phyloP scores from a whole-genome alignment of 306 rosid genomes.

The Trifolium fragiferum region DNA sequence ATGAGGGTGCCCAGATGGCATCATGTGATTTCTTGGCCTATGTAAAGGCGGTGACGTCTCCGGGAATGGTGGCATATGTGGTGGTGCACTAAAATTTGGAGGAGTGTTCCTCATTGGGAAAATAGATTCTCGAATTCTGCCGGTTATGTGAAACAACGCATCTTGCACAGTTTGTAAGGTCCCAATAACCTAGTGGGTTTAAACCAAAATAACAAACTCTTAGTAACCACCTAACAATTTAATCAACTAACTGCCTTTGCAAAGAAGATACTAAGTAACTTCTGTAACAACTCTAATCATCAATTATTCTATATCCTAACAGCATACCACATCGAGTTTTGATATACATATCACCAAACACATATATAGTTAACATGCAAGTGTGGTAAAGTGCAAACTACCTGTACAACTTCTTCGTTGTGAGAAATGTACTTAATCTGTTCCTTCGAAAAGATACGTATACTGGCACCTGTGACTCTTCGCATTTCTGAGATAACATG shows the following conservation, averaged over 20 bases:
- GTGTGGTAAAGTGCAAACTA: slow-evolving; percentile 38
- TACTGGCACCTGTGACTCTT: slow-evolving; percentile 80
- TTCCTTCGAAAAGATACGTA: slow-evolving; percentile 79
- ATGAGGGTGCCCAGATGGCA: slow-evolving; percentile 68
- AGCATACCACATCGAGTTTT: slow-evolving; percentile 3
- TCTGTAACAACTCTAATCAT: neutral
- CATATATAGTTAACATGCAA: slow-evolving; percentile 2
- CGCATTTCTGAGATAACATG: slow-evolving; percentile 79
- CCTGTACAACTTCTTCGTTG: slow-evolving; percentile 88
- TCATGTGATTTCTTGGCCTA: slow-evolving; percentile 69
- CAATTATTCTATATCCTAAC: neutral
- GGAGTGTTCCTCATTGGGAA: slow-evolving; percentile 63
- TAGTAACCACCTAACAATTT: neutral
- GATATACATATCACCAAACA: slow-evolving; percentile 14
- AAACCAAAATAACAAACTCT: slow-evolving; percentile 11
- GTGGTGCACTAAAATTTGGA: slow-evolving; percentile 67
- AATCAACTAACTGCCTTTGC: neutral
- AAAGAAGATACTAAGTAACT: neutral
- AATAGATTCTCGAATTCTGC: slow-evolving; percentile 80
- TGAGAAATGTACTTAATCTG: slow-evolving; percentile 64
- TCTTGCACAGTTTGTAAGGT: slow-evolving; percentile 78
- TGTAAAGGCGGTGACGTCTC: slow-evolving; percentile 76
- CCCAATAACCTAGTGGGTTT: slow-evolving; percentile 66
- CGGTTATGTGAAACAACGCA: slow-evolving; percentile 84
- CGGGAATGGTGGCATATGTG: slow-evolving; percentile 60